Base-by-base conservation (phyloP, 2,329 filamentous ascomycete genomes). In the Pseudogymnoascus sp. region DNA sequence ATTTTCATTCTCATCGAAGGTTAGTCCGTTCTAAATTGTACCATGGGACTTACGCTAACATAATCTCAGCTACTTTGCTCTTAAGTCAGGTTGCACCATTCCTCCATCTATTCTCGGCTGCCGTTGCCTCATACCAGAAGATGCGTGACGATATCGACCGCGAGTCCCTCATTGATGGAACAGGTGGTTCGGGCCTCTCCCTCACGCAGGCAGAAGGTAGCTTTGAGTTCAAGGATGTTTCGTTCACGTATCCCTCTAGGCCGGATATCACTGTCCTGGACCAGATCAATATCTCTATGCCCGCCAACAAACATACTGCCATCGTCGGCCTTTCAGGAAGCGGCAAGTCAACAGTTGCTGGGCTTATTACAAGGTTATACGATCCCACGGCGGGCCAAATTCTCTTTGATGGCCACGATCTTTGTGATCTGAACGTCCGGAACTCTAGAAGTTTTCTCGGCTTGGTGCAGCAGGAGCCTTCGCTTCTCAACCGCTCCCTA, bases 51-150 rank as follows among this genome's bases (percentile, higher is more conserved):
- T 17, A 8, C 21, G 21, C 58, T 41, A 44, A 54, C 13, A 36
- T 17, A 21, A 37, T 37, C 2, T 47, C 17, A 68, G 67, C 66
- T 33, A 64, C 83, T 7, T 81, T 88, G 58, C 79, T 87, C 35
- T 76, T 88, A 24, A 83, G 84, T 31, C 79, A 81, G 60, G 82
- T 87, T 58, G 84, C 84, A 0, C 85, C 85, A 0, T 79, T 87
- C 58, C 73, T 88, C 11, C 83, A 84, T 11, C 79, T 85, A 9
- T 81, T 88, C 33, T 80, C 81, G 1, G 76, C 79, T 33, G 84
- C 84, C 0, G 78, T 82, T 1, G 77, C 82, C 1, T 74, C 85
- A 0, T 89, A 82, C 66, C 73, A 80, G 61, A 83, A 84, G 58
- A 73, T 89, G 4, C 37, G 58, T 5, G 60, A 58, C 35, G 64